phyloP scores from a whole-genome alignment of 768 basidiomycete species.

The Baorangia bicolor region DNA sequence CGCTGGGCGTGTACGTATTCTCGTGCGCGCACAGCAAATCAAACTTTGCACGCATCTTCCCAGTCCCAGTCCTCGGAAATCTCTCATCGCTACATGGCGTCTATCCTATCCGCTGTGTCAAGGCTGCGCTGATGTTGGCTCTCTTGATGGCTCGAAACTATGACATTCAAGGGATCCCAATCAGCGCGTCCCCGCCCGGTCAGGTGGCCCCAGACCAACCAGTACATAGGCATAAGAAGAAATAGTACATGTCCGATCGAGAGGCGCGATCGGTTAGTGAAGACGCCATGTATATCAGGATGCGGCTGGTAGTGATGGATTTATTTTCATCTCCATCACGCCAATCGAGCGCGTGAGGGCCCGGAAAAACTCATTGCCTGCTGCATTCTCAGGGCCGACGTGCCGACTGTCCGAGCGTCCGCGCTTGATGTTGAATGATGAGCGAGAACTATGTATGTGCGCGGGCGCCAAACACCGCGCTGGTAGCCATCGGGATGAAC shows the following conservation, averaged over 20 bases:
- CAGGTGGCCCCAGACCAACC: background rate
- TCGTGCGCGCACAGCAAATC: background rate
- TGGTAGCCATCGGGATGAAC: background rate
- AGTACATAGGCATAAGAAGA: background rate
- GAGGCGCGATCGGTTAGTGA: background rate
- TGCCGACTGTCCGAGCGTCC: background rate
- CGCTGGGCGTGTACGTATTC: background rate
- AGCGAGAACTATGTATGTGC: background rate
- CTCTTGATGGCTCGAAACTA: background rate
- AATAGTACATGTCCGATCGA: background rate
- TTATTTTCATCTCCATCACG: background rate
- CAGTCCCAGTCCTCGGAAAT: background rate
- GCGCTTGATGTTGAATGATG: background rate
- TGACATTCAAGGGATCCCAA: background rate
- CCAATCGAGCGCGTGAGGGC: background rate
- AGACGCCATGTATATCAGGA: background rate
- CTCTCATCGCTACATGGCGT: background rate
- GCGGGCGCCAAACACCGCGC: background rate
- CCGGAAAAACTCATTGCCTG: background rate
- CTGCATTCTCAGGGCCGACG: background rate
- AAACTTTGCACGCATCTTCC: background rate
- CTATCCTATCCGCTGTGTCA: background rate
- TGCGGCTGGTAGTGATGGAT: background rate
- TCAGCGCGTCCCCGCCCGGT: background rate
- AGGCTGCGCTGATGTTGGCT: conserved; percentile 8